Base-by-base conservation (phyloP, 768 basidiomycete genomes). In the Pseudohyphozyma bogoriensis region DNA sequence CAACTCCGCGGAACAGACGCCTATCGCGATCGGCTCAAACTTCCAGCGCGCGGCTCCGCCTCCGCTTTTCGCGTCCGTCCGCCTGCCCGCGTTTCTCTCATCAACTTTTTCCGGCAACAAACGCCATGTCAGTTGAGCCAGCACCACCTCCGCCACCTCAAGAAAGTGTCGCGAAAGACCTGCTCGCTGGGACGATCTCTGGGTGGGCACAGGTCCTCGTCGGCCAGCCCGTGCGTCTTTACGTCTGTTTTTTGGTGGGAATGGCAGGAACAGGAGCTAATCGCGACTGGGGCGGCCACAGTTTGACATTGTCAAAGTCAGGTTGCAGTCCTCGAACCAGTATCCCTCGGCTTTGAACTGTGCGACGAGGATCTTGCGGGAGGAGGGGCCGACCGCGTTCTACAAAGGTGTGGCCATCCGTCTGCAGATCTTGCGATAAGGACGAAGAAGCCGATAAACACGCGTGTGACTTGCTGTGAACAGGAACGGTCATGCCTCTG, bases 221-320 rank as follows among this genome's bases (percentile, higher is more conserved):
- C 28, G 67, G 67, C 20, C 67, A 68, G 36, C 67, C 67, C 24
- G 64, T 65, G 44, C 24, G 64, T 45, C n/a, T 12, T 47, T 4
- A 0, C 26, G 12, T 9, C n/a, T 29, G 1, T 18, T 24, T 33
- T 28, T 22, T 10, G 22, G n/a, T 2, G 24, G 32, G 20, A 59
- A 15, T 31, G 35, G 31, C 13, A 33, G 26, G n/a, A 32, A 5
- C 37, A 8, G 26, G 9, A 31, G 53, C 53, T 44, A 31, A 42
- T 31, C 50, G 20, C 36, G 4, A 15, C 36, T 28, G 44, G 22
- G 44, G 5, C 32, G 18, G 7, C 3, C 46, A 4, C 55, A 65
- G 64, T 65, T 65, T 32, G 67, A 68, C 40, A 68, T 68, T 32
- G 67, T 68, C 60, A 68, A 68, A 42, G 67, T 68, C 4, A 47